Percentiles rank a stretch among this genome's conserved stretches.
Evolutionary conservation across 2,329 filamentous ascomycete genomes (phyloP).

Genomic region (Colletotrichum coccodes): DNA sequence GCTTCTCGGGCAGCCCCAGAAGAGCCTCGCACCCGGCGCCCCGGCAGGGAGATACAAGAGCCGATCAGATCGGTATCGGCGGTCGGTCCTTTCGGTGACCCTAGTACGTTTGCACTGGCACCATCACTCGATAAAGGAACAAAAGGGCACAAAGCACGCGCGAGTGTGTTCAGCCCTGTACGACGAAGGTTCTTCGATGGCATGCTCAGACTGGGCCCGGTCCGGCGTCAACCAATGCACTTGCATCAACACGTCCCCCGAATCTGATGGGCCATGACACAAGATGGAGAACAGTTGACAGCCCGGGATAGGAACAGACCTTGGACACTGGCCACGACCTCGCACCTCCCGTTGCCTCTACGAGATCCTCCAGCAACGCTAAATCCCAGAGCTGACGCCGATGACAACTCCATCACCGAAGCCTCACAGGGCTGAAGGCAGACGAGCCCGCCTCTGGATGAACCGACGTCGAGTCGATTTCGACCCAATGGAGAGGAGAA

Average conservation of each 20-base stretch:
- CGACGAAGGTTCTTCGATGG: background rate
- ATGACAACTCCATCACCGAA: background rate
- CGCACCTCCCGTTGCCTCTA: background rate
- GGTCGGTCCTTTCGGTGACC: background rate
- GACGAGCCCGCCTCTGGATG: background rate
- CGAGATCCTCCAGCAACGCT: background rate
- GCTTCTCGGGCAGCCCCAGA: slow-evolving; percentile 16
- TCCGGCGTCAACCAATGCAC: background rate
- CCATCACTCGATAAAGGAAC: background rate
- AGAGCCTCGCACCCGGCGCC: background rate
- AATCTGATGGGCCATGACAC: slow-evolving; percentile 3
- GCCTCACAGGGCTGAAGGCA: background rate
- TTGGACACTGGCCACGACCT: background rate
- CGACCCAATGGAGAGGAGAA: background rate
- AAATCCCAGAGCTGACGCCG: background rate
- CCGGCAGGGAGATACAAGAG: background rate
- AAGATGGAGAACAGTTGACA: slow-evolving; percentile 19
- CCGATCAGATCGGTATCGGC: background rate
- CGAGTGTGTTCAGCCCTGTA: slow-evolving; percentile 5
- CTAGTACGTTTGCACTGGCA: background rate
- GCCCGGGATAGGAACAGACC: slow-evolving; percentile 5
- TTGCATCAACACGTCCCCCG: background rate
- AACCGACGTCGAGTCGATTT: background rate
- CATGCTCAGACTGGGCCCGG: slow-evolving; percentile 7
- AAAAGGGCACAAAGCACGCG: background rate